These are phyloP conservation scores for Hibiscus trionum DNA, from an alignment of 345 rosid species.

Conservation along the genomic window DNA sequence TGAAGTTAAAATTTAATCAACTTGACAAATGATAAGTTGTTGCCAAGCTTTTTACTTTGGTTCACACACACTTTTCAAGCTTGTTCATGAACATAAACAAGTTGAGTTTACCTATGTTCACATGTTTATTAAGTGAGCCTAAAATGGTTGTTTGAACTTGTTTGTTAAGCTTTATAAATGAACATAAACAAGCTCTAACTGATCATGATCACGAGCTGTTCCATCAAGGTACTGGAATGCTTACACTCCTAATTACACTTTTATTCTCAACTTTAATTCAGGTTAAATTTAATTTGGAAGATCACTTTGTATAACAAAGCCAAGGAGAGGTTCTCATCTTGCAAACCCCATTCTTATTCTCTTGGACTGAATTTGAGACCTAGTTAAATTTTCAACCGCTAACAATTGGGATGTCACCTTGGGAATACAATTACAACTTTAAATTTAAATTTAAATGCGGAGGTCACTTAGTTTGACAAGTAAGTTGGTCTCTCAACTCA, in stretches of 20 bases:
- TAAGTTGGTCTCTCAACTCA: not conserved
- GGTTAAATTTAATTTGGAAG: not conserved
- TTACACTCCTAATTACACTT: slow-evolving; percentile 3
- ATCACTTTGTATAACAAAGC: not conserved
- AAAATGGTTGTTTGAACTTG: not conserved
- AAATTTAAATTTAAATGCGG: not conserved
- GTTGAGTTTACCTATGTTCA: not conserved
- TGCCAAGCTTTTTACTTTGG: not conserved
- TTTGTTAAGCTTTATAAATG: not conserved
- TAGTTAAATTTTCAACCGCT: not conserved
- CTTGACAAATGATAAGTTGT: not conserved
- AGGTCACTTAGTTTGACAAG: not conserved
- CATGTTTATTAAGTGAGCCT: not conserved
- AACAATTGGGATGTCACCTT: not conserved
- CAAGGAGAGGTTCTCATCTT: not conserved
- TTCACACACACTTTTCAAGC: not conserved
- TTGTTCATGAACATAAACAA: not conserved
- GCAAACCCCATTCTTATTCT: not conserved
- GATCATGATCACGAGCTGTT: not conserved
- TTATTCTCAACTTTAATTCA: slow-evolving; percentile 1
- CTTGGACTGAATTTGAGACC: not conserved
- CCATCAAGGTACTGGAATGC: not conserved
- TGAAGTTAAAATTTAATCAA: not conserved
- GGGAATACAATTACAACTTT: not conserved
- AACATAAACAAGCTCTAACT: not conserved